phyloP scores from a whole-genome alignment of 176 grass and related monocot species.

The Musa schizocarpa region DNA sequence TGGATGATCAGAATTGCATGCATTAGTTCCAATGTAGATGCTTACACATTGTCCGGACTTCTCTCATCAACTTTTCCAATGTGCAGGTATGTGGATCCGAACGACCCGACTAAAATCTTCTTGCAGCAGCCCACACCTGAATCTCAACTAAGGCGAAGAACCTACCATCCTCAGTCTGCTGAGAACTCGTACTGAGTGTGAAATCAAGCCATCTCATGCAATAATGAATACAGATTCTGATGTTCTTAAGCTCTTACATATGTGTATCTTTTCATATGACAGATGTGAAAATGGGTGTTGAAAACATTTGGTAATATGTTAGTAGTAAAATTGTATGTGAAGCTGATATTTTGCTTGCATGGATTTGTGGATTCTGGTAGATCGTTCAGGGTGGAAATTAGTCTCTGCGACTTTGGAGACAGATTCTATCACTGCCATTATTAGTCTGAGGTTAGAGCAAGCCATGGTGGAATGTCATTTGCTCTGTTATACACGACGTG shows the following conservation, averaged over 20 bases:
- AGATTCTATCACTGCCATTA: no score
- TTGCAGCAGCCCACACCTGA: conserved; percentile 86
- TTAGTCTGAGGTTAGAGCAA: no score
- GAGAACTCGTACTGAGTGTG: conserved; percentile 21
- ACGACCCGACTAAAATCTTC: conserved; percentile 91
- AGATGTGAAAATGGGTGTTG: background rate
- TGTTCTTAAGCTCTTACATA: background rate
- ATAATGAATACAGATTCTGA: background rate
- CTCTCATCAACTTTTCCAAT: background rate
- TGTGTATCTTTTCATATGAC: background rate
- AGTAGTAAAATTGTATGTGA: no score
- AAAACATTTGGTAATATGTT: no score
- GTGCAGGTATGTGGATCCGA: conserved; percentile 84
- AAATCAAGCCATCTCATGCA: background rate
- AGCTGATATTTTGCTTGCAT: no score
- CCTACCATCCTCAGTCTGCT: conserved; percentile 54
- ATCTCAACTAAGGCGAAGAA: conserved; percentile 94
- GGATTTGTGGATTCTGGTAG: no score
- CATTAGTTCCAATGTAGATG: background rate
- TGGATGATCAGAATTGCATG: background rate
- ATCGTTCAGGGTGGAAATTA: no score
- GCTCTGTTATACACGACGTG: no score
- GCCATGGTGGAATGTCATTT: no score
- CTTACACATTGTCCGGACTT: background rate
- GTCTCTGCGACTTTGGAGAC: no score